Evolutionary conservation across 202 grass and related monocot species (phyloP), one percentile per base, ranked within the genome.

Genomic region (Elaeis oleifera): DNA sequence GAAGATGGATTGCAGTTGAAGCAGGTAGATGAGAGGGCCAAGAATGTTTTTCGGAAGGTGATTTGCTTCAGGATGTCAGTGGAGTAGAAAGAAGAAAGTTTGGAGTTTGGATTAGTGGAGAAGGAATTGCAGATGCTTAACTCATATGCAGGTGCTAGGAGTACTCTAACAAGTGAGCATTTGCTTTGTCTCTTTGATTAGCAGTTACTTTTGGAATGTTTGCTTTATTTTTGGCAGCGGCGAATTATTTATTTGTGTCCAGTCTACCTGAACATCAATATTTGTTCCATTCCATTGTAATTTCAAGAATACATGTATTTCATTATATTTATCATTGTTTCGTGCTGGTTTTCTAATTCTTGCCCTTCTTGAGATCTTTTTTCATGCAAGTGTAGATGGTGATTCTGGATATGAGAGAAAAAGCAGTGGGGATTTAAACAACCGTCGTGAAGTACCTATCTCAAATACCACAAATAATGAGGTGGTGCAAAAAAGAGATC

Each of bases 111-210:
- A 82, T 75, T 88, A 53, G 54, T 75, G 59, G 80, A 80, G 57
- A 83, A 83, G 78, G 80, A 77, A 70, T 75, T 99, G 64, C 69
- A 75, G 73, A 81, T 84, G 69, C 85, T 83, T 44, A 80, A 72
- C 48, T 78, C 77, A 51, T 80, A 78, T 81, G 66, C 52, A 68
- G 17, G 3, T 70, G 76, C 74, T 75, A 55, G 23, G 49, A 69
- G 23, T 20, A 48, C 13, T 32, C 16, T 52, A 70, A 60, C 24
- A 32, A 63, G 94, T 94, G 77, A 89, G 82, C 36, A 44, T 86
- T 65, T 76, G 28, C 6, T 61, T 51, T 53, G 36, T 11, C 2
- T 44, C 11, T 39, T 44, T 44, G 36, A 44, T 44, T 44, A 44
- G 3, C 3, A 44, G 36, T 44, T 44, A 13, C 11, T 44, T 44